Evolutionary conservation across 2,329 filamentous ascomycete species (phyloP).

Genomic region (Penicillium sclerotiorum): DNA sequence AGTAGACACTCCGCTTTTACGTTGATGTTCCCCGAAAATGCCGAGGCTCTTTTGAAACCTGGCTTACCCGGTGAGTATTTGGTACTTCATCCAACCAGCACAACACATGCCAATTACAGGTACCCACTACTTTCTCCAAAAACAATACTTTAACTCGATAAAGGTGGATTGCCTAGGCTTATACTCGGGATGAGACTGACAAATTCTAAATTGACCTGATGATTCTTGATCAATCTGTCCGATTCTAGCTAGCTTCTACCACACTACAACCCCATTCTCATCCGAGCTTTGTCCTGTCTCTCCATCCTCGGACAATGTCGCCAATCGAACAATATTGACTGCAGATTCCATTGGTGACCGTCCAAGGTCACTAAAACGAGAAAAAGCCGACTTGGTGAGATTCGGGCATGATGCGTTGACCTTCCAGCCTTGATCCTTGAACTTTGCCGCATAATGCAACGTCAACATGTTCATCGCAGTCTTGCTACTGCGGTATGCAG

Average conservation of each 20-base stretch:
- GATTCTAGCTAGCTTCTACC: constrained; percentile 7
- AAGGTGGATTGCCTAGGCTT: no score
- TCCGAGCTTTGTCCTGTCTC: constrained; percentile 23
- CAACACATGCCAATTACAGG: no score
- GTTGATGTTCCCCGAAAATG: constrained; percentile 22
- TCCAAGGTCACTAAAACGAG: constrained; percentile 10
- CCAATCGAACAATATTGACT: constrained; percentile 23
- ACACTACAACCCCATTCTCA: constrained; percentile 21
- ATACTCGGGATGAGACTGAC: no score
- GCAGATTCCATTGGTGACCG: constrained; percentile 20
- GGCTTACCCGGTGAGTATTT: constrained; percentile 11
- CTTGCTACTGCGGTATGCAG: constrained; percentile 47
- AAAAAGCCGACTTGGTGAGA: constrained; percentile 23
- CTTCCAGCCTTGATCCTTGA: constrained; percentile 37
- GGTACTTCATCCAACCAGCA: no score
- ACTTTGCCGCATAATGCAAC: constrained; percentile 44
- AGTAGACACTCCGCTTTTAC: constrained; percentile 20
- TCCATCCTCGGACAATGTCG: constrained; percentile 18
- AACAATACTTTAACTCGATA: no score
- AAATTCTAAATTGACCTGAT: no score
- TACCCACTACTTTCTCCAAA: no score
- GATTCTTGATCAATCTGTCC: not conserved
- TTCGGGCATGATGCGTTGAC: constrained; percentile 30
- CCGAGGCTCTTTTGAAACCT: constrained; percentile 24
- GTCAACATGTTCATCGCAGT: constrained; percentile 50